Evolutionary conservation across 495 filamentous ascomycete genomes (phyloP).

Genomic region (Annulohypoxylon stygium): DNA sequence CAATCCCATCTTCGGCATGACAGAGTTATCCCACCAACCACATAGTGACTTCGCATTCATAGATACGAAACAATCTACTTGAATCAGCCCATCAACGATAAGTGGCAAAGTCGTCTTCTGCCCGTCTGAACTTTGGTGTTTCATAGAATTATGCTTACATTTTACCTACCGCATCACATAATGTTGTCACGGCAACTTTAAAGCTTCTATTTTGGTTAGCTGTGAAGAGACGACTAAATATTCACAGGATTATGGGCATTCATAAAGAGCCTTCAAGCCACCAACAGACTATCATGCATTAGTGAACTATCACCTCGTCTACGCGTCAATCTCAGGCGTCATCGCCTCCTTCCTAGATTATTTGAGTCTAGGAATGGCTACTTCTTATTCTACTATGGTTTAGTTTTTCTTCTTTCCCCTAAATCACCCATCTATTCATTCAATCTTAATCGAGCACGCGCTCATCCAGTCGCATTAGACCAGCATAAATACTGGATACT

Average conservation of each 20-base stretch:
- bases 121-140: slow-evolving; percentile 28
- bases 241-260: slow-evolving; percentile 5
- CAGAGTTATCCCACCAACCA: neutral
- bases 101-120: neutral
- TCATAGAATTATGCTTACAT: neutral
- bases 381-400: slow-evolving; percentile 25
- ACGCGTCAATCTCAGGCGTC: slow-evolving; percentile 35
- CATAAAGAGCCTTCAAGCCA: slow-evolving; percentile 21
- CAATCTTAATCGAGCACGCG: neutral
- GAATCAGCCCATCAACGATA: neutral
- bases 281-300: slow-evolving; percentile 27
- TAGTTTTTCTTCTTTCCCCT: slow-evolving; percentile 5
- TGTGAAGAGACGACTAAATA: slow-evolving; percentile 11
- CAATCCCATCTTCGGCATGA: slow-evolving; percentile 5
- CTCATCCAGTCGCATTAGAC: neutral
- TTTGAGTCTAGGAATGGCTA: slow-evolving; percentile 23
- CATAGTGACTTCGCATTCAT: slow-evolving; percentile 6
- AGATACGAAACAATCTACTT: slow-evolving; percentile 11
- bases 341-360: slow-evolving; percentile 16
- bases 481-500: neutral
- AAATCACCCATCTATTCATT: neutral
- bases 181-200: neutral
- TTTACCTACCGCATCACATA: slow-evolving; percentile 2
- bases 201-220: slow-evolving; percentile 19
- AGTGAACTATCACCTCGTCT: slow-evolving; percentile 38